Evolutionary conservation across 352 stramenopile species (phyloP).

Genomic region (Detonula confervacea): DNA sequence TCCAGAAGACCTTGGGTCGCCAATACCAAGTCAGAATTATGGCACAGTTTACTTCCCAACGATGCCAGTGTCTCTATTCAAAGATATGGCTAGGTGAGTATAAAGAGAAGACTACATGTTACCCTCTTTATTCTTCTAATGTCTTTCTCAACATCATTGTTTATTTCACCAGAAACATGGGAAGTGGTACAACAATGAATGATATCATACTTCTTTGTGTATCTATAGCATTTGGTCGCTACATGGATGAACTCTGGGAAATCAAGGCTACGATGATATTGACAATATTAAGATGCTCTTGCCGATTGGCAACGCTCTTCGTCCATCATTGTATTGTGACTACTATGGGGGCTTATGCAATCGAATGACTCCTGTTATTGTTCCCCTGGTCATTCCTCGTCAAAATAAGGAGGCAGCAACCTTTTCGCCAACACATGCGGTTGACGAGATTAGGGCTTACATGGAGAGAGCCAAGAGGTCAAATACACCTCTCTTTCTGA

Average conservation of each 20-base stretch:
- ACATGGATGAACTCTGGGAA: slow-evolving; percentile 15
- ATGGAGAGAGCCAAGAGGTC: slow-evolving; percentile 30
- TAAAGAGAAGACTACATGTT: too few species aligned
- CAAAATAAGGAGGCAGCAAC: not conserved
- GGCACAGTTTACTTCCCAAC: slow-evolving; percentile 36
- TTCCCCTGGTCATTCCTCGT: slow-evolving; percentile 13
- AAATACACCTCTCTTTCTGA: slow-evolving; percentile 30
- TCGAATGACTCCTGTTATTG: slow-evolving; percentile 24
- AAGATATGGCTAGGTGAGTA: slow-evolving; percentile 32
- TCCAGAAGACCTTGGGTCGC: slow-evolving; percentile 15
- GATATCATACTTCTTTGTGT: slow-evolving; percentile 24
- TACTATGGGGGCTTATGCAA: slow-evolving; percentile 25
- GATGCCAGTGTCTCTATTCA: slow-evolving; percentile 24
- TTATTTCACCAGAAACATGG: slow-evolving; percentile 3
- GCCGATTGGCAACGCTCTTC: slow-evolving; percentile 29
- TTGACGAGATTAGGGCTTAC: slow-evolving; percentile 25
- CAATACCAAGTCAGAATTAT: slow-evolving; percentile 17
- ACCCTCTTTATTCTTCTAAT: too few species aligned
- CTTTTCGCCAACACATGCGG: not conserved
- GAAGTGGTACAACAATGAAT: slow-evolving; percentile 35
- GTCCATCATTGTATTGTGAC: slow-evolving; percentile 21
- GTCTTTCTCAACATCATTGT: not conserved
- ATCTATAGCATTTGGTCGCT: slow-evolving; percentile 23
- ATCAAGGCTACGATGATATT: not conserved
- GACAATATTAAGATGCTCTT: slow-evolving; percentile 12